A percentile compares a stretch with the other conserved stretches of the same genome.
Conservation (phyloP, 2,329 filamentous ascomycete genomes). For the Fusarium citri region DNA sequence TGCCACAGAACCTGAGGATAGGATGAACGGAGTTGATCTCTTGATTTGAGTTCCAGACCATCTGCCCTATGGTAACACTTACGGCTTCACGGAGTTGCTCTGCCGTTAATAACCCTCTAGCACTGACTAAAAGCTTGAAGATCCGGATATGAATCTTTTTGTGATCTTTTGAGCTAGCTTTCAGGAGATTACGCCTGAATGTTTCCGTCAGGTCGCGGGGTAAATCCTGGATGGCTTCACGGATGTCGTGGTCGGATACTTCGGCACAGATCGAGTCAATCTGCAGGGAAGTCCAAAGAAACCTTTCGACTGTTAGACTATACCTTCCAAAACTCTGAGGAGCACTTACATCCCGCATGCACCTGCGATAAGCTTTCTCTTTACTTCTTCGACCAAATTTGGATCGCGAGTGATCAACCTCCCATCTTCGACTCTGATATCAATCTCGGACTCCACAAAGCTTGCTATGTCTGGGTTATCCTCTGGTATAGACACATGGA, state of each 20-base stretch:
- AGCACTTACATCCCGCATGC: constrained; percentile 50
- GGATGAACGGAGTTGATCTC: constrained; percentile 43
- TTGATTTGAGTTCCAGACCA: constrained; percentile 37
- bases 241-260: constrained; percentile 52
- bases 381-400: constrained; percentile 32
- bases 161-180: constrained; percentile 6
- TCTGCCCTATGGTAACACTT: constrained; percentile 51
- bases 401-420: constrained; percentile 32
- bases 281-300: constrained; percentile 53
- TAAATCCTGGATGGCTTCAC: constrained; percentile 47
- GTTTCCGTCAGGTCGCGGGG: constrained; percentile 49
- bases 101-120: constrained; percentile 46
- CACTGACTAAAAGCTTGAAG: constrained; percentile 49
- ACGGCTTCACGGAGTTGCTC: constrained; percentile 55
- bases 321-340: too few relatives aligned
- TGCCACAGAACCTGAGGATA: constrained; percentile 48
- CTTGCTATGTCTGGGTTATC: constrained; percentile 43
- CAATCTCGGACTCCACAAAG: constrained; percentile 37
- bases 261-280: constrained; percentile 50
- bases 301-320: constrained; percentile 17
- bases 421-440: not conserved
- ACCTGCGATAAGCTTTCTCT: constrained; percentile 36
- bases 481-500: constrained; percentile 14
- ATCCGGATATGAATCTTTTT: constrained; percentile 42
- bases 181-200: constrained; percentile 48